phyloP scores from a whole-genome alignment of 1,284 basidiomycete genomes.

The Apiotrichum montevideense region DNA sequence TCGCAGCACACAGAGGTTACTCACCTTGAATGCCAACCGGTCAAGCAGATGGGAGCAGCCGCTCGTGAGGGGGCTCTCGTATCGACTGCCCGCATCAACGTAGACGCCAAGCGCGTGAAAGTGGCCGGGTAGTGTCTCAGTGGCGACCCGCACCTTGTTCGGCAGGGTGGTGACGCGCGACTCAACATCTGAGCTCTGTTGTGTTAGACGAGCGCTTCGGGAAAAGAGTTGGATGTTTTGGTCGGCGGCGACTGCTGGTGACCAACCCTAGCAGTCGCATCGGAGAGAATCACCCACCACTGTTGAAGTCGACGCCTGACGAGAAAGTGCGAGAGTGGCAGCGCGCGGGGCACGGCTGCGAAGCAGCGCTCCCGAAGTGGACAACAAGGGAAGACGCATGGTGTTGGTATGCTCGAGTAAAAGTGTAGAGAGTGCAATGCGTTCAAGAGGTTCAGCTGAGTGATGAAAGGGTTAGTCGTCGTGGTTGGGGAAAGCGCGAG shows the following conservation, averaged over 20 bases:
- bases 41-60: conserved; percentile 91
- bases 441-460: neutral
- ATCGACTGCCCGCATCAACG: conserved; percentile 88
- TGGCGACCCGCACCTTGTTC: conserved; percentile 87
- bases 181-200: neutral
- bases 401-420: neutral
- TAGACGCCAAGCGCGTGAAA: conserved; percentile 92
- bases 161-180: conserved; percentile 68
- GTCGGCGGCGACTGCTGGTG: too few species aligned
- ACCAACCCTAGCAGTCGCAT: too few species aligned
- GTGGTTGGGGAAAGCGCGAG: neutral
- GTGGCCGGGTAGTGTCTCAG: conserved; percentile 84
- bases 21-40: conserved; percentile 92
- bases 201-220: neutral
- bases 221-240: too few species aligned
- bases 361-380: conserved; percentile 5
- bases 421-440: neutral
- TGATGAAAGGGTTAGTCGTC: neutral
- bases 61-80: conserved; percentile 67
- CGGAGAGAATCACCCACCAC: neutral
- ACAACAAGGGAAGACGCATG: conserved; percentile 12
- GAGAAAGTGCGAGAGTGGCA: neutral
- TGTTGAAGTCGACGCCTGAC: conserved; percentile 4
- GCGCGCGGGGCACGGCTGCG: neutral
- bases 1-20: conserved; percentile 17